Evolutionary conservation across 75 land plant genomes (phyloP).

Genomic region (Adiantum capillusveneris): DNA sequence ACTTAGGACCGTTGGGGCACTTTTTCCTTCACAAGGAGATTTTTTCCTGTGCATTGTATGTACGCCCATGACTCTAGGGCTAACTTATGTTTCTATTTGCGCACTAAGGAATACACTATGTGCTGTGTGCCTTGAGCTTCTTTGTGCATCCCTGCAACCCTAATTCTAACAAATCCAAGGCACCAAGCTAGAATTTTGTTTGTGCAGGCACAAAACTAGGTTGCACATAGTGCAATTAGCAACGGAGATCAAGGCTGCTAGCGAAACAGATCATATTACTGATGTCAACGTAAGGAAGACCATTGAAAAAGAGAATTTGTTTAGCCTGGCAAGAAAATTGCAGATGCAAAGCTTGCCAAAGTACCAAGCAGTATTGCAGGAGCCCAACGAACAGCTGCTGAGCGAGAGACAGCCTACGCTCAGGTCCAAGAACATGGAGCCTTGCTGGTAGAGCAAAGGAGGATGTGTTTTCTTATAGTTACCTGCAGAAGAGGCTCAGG

Average conservation of each 20-base stretch:
- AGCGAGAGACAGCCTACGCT: slow-evolving; percentile 70
- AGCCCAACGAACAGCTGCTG: slow-evolving; percentile 72
- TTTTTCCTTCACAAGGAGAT: no score
- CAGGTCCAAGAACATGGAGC: slow-evolving; percentile 46
- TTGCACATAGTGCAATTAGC: slow-evolving; percentile 45
- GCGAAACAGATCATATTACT: slow-evolving; percentile 33
- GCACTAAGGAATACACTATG: no score
- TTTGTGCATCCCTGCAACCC: no score
- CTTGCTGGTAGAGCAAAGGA: no score
- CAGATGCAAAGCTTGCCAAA: slow-evolving; percentile 94
- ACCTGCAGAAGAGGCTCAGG: neutral
- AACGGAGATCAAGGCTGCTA: slow-evolving; percentile 52
- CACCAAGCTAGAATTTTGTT: no score
- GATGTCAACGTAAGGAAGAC: slow-evolving; percentile 26
- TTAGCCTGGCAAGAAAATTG: slow-evolving; percentile 66
- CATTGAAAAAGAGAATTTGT: slow-evolving; percentile 2
- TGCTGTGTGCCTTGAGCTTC: no score
- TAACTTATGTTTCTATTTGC: no score
- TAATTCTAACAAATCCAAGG: no score
- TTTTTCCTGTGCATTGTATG: no score
- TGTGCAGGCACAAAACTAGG: slow-evolving; percentile 48
- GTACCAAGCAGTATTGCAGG: slow-evolving; percentile 67
- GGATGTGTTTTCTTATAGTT: no score
- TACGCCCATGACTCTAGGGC: no score
- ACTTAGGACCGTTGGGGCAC: no score